Evolutionary conservation across 305 asterid species (phyloP).

Genomic region (Fraxinus floribunda): DNA sequence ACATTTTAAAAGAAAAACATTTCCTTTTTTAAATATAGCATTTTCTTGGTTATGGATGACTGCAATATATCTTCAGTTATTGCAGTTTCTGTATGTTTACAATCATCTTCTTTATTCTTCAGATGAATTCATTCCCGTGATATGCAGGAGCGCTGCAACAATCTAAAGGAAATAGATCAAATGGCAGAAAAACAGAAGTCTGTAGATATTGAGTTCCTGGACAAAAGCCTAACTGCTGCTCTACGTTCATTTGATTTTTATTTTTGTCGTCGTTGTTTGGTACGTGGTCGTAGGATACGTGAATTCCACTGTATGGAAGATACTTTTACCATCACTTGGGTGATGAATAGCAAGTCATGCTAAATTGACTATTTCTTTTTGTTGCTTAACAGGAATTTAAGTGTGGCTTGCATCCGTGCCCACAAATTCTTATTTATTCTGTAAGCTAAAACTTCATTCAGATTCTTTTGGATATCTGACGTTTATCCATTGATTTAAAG

Average conservation of each 20-base stretch:
- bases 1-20: neutral
- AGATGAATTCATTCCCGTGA: conserved; percentile 31
- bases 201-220: conserved; percentile 44
- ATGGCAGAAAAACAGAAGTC: conserved; percentile 36
- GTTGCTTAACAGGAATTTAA: conserved; percentile 69
- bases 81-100: conserved; percentile 11
- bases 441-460: conserved; percentile 48
- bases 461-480: conserved; percentile 14
- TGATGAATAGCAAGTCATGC: conserved; percentile 21
- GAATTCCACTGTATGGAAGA: neutral
- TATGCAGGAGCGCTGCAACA: conserved; percentile 79
- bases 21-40: neutral
- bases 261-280: conserved; percentile 99
- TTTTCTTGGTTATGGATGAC: conserved; percentile 18
- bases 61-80: conserved; percentile 10
- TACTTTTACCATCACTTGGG: neutral
- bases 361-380: conserved; percentile 21
- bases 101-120: conserved; percentile 27
- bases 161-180: conserved; percentile 57
- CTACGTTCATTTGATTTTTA: conserved; percentile 87
- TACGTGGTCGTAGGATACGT: conserved; percentile 32
- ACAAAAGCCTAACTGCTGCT: conserved; percentile 76
- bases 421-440: conserved; percentile 62
- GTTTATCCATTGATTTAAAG: conserved; percentile 27
- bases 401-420: conserved; percentile 92